These are phyloP conservation scores for Heracleum sosnowskyi DNA, from an alignment of 129 eudicot species.

Conservation along the genomic window DNA sequence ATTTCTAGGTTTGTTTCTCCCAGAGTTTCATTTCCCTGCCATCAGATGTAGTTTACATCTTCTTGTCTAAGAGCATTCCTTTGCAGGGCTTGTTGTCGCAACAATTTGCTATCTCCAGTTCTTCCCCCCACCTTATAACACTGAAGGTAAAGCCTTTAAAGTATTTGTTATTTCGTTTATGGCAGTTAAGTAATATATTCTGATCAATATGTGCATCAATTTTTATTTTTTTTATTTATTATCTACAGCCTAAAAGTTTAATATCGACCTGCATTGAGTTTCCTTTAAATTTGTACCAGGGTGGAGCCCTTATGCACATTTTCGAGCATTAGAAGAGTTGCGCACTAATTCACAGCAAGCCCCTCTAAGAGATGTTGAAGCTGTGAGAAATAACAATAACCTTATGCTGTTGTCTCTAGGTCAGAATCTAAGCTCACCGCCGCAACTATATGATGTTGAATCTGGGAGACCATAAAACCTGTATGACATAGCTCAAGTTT, in stretches of 20 bases:
- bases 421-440: slow-evolving; percentile 12
- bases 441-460: slow-evolving; percentile 35
- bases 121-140: slow-evolving; percentile 71
- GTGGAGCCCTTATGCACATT: slow-evolving; percentile 80
- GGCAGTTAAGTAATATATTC: neutral
- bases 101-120: slow-evolving; percentile 74
- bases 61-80: neutral
- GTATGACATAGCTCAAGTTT: neutral
- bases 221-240: neutral
- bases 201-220: neutral
- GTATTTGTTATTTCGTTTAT: neutral
- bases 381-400: slow-evolving; percentile 16
- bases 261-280: neutral
- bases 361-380: slow-evolving; percentile 11
- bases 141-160: slow-evolving; percentile 32
- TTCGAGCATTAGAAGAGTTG: slow-evolving; percentile 60
- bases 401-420: slow-evolving; percentile 15
- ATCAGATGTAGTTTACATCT: neutral
- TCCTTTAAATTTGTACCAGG: slow-evolving; percentile 28
- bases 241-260: neutral
- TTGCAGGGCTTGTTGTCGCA: slow-evolving; percentile 56
- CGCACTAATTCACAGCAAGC: slow-evolving; percentile 24
- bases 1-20: slow-evolving; percentile 46
- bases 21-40: neutral
- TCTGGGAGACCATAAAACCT: slow-evolving; percentile 20